Base-by-base conservation (phyloP, 768 basidiomycete species). In the Calocybe gangraenosa region DNA sequence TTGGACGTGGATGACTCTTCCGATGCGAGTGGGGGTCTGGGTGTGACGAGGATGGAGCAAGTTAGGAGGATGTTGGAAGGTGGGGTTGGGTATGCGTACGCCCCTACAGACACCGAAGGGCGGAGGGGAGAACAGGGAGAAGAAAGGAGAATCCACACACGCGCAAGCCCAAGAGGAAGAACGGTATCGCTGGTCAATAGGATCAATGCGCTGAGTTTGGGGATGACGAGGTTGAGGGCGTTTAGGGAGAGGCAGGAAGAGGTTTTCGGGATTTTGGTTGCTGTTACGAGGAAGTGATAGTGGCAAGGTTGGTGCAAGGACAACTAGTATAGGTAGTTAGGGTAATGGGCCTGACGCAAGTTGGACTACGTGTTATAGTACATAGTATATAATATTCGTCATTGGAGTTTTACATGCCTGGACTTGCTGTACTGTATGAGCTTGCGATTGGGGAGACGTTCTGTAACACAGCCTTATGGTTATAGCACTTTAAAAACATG, bases 181-280 rank as follows among this genome's bases (percentile, higher is more conserved):
- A 80, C 83, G 7, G 78, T 88, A 45, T 69, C 78, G 35, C 84
- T 93, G 59, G 75, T 84, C 20, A 92, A 92, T 59, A 63, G 85
- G 46, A 77, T 92, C 40, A 92, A 90, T 61, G 76, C 73, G 17
- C 70, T 92, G 10, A 82, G 84, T 49, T 56, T 93, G 51, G 74
- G 69, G 0, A 78, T 92, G 75, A 87, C 82, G 38, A 72, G 68
- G 57, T 63, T 93, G 44, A 73, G 69, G 47, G 78, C 85, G 39
- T 93, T 93, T 58, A 76, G 70, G 51, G 84, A 87, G 53, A 61
- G 87, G 38, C 84, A 89, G 63, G 73, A 68, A 1, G 70, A 77
- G 40, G 84, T 89, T 5, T 90, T 90, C 58, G 76, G 75, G 59
- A 78, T 89, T 3, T 63, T 87, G 43, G 69, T 71, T 32, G 76